phyloP scores from a whole-genome alignment of 805 yeast genomes.

The Saturnispora saitoi region DNA sequence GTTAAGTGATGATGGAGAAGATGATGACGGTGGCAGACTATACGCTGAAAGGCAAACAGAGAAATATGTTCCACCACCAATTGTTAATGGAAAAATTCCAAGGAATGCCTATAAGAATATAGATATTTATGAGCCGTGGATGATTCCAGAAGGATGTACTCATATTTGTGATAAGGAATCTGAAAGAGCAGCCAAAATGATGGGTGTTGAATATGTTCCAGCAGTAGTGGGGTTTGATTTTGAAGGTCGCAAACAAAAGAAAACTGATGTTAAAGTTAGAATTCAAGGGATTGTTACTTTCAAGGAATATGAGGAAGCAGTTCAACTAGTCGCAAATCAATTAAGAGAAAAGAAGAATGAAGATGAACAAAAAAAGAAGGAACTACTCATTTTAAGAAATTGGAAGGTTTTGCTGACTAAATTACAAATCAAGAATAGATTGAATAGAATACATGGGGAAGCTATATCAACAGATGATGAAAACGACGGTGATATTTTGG shows the following conservation, averaged over 20 bases:
- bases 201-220: conserved; percentile 72
- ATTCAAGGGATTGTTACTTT: conserved; percentile 74
- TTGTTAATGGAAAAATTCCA: conserved; percentile 57
- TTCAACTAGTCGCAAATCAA: conserved; percentile 40
- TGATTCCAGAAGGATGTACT: conserved; percentile 78
- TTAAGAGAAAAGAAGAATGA: conserved; percentile 42
- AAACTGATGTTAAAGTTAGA: conserved; percentile 45
- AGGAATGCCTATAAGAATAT: conserved; percentile 78
- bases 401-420: conserved; percentile 49
- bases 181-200: conserved; percentile 58
- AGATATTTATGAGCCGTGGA: conserved; percentile 65
- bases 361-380: conserved; percentile 34
- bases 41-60: conserved; percentile 79
- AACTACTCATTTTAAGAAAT: conserved; percentile 40
- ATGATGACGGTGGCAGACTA: conserved; percentile 48
- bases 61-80: conserved; percentile 55
- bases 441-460: conserved; percentile 42
- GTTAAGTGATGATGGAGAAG: conserved; percentile 32
- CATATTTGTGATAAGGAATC: conserved; percentile 49
- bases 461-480: conserved; percentile 25
- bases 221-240: conserved; percentile 88
- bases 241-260: conserved; percentile 19
- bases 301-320: conserved; percentile 50
- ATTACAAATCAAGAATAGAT: conserved; percentile 38
- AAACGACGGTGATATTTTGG: conserved; percentile 5